A percentile compares a stretch with the other conserved stretches of the same genome.
phyloP scores from a whole-genome alignment of 163 green algal genomes.

The Scenedesmus sp. region DNA sequence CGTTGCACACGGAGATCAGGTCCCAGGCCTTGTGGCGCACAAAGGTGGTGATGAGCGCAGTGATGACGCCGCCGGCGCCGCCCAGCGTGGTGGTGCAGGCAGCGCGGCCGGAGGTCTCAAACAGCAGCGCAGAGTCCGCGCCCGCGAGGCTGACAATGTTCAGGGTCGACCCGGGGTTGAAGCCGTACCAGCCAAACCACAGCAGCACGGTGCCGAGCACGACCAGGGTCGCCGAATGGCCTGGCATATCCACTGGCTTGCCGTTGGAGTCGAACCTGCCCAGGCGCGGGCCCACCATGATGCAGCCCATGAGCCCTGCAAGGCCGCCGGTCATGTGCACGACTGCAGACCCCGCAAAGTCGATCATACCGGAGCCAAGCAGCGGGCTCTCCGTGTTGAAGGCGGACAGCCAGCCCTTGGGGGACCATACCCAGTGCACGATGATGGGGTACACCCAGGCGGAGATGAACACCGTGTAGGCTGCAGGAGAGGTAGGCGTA shows the following conservation, averaged over 20 bases:
- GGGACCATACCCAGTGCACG: slow-evolving; percentile 87
- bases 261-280: slow-evolving; percentile 87
- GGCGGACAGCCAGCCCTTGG: slow-evolving; percentile 78
- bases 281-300: slow-evolving; percentile 82
- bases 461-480: slow-evolving; percentile 85
- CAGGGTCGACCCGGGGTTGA: slow-evolving; percentile 91
- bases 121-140: slow-evolving; percentile 68
- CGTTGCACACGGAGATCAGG: slow-evolving; percentile 83
- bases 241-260: slow-evolving; percentile 84
- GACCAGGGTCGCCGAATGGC: slow-evolving; percentile 85
- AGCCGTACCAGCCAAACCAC: slow-evolving; percentile 98
- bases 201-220: slow-evolving; percentile 93
- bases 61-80: slow-evolving; percentile 82
- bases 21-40: slow-evolving; percentile 82
- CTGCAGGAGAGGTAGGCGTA: slow-evolving; percentile 32
- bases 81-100: slow-evolving; percentile 93
- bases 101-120: slow-evolving; percentile 65
- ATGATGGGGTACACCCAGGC: slow-evolving; percentile 88
- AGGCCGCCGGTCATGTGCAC: slow-evolving; percentile 87
- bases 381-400: slow-evolving; percentile 65
- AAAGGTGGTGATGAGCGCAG: slow-evolving; percentile 78
- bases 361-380: slow-evolving; percentile 77
- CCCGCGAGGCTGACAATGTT: slow-evolving; percentile 66
- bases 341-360: slow-evolving; percentile 84
- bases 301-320: slow-evolving; percentile 75